A percentile compares a stretch with the other conserved stretches of the same genome.
Evolutionary conservation across 805 yeast genomes (phyloP).

Genomic region (Pichia gijzeniarum): DNA sequence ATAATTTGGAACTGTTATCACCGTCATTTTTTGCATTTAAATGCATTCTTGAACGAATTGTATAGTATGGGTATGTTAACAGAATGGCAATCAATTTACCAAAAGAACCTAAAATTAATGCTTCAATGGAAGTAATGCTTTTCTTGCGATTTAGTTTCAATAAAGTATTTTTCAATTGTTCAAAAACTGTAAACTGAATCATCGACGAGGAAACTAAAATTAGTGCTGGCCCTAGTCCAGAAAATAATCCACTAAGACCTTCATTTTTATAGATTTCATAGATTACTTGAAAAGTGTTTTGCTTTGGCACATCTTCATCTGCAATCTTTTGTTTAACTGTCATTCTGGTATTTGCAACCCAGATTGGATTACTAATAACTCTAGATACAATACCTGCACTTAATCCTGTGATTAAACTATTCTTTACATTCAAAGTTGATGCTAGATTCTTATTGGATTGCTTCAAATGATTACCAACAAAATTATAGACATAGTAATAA

Average conservation of each 20-base stretch:
- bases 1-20: constrained; percentile 33
- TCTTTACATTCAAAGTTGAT: constrained; percentile 49
- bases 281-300: constrained; percentile 49
- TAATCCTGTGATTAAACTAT: constrained; percentile 72
- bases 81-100: constrained; percentile 88
- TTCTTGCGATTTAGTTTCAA: constrained; percentile 33
- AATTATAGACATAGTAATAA: constrained; percentile 87
- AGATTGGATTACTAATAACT: constrained; percentile 76
- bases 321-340: constrained; percentile 42
- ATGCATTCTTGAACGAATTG: constrained; percentile 86
- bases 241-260: constrained; percentile 67
- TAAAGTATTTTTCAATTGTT: constrained; percentile 68
- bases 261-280: constrained; percentile 59
- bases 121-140: constrained; percentile 63
- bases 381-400: constrained; percentile 85
- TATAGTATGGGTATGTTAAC: constrained; percentile 85
- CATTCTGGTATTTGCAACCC: constrained; percentile 92
- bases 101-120: constrained; percentile 81
- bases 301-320: constrained; percentile 24
- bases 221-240: constrained; percentile 85
- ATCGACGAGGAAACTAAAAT: constrained; percentile 83
- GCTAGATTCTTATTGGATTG: constrained; percentile 13
- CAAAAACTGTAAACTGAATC: constrained; percentile 86
- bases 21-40: constrained; percentile 34
- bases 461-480: constrained; percentile 31